phyloP scores from a whole-genome alignment of 2,329 filamentous ascomycete species.

The Ophiostoma ulmi region DNA sequence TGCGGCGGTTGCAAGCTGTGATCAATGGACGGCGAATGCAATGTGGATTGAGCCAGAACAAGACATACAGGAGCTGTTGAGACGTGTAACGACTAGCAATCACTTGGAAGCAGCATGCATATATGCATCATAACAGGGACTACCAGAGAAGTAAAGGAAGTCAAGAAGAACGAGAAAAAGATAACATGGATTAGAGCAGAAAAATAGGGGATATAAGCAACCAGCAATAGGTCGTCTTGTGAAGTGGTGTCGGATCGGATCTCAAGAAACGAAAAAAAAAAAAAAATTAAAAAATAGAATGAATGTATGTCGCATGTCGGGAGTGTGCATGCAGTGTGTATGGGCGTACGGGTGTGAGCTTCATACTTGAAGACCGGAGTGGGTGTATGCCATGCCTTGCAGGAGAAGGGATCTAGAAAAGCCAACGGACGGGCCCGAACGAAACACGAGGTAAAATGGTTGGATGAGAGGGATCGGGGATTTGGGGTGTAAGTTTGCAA shows the following conservation, averaged over 20 bases:
- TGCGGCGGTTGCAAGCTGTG: background rate
- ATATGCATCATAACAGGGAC: background rate
- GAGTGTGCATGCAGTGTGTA: background rate
- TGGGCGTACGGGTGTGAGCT: background rate
- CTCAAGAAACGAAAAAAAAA: background rate
- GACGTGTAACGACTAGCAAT: background rate
- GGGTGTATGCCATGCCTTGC: conserved; percentile 14
- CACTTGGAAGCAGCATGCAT: background rate
- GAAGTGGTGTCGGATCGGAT: conserved; percentile 3
- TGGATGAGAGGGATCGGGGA: conserved; percentile 23
- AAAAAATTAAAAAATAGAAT: background rate
- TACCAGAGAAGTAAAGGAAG: background rate
- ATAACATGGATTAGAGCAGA: background rate
- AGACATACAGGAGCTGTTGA: background rate
- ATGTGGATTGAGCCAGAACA: background rate
- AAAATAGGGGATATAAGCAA: background rate
- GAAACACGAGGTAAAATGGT: conserved; percentile 36
- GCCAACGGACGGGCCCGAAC: conserved; percentile 39
- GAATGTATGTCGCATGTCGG: background rate
- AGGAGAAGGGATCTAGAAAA: conserved; percentile 4
- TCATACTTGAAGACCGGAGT: conserved; percentile 12
- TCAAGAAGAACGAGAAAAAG: background rate
- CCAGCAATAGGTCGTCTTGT: background rate
- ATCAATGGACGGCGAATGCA: background rate
- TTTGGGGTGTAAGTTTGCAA: background rate